Conservation (phyloP, 345 rosid genomes). For the Aegle marmelos region DNA sequence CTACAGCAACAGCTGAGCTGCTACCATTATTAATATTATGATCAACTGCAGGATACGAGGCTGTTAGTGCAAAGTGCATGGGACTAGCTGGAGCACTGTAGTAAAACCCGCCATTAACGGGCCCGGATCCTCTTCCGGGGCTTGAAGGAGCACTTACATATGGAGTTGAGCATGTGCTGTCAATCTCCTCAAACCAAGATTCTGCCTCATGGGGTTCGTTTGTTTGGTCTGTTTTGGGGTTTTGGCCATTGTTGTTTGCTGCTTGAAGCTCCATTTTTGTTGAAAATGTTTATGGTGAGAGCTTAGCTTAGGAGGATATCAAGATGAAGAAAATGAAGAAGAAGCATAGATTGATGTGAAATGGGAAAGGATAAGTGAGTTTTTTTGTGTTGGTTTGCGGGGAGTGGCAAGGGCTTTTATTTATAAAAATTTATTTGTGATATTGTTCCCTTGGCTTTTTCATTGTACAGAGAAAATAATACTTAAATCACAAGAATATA, state of each 20-base stretch:
- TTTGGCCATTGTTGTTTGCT: conserved; percentile 16
- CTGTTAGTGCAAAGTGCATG: conserved; percentile 67
- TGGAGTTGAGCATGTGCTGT: conserved; percentile 88
- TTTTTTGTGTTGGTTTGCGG: not conserved
- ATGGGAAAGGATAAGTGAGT: not conserved
- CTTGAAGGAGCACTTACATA: conserved; percentile 97
- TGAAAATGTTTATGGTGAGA: not conserved
- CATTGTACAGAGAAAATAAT: not conserved
- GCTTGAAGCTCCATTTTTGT: conserved; percentile 35
- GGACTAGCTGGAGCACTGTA: conserved; percentile 97
- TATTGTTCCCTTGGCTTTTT: not conserved
- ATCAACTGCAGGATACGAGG: conserved; percentile 19
- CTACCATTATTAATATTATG: conserved; percentile 12
- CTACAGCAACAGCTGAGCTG: conserved; percentile 25
- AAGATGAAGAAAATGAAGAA: not conserved
- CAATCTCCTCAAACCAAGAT: conserved; percentile 31
- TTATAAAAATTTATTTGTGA: not conserved
- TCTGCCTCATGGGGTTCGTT: conserved; percentile 6
- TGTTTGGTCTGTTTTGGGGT: not conserved
- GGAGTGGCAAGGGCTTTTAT: not conserved
- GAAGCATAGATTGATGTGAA: not conserved
- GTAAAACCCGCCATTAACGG: conserved; percentile 51
- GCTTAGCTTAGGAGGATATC: too few relatives aligned
- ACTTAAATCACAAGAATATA: not conserved
- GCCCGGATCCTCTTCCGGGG: conserved; percentile 58